phyloP scores from a whole-genome alignment of 768 basidiomycete species.

The Tubosaeta sp. region DNA sequence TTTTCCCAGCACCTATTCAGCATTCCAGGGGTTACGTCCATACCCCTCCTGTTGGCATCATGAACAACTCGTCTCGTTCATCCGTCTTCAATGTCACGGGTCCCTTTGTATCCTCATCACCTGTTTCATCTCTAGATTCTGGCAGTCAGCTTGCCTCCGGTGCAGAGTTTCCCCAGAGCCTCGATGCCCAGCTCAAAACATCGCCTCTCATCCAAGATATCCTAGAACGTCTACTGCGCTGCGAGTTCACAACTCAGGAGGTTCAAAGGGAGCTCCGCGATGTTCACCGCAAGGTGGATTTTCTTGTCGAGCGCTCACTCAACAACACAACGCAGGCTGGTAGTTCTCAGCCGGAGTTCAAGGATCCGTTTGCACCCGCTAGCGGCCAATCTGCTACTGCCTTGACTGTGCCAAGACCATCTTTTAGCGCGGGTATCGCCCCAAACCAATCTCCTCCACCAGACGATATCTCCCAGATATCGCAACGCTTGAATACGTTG shows the following conservation, averaged over 20 bases:
- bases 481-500: conserved; percentile 72
- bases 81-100: conserved; percentile 42
- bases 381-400: conserved; percentile 31
- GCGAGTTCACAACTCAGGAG: conserved; percentile 65
- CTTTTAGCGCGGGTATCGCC: conserved; percentile 61
- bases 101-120: conserved; percentile 61
- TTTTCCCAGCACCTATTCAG: conserved; percentile 38
- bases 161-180: conserved; percentile 43
- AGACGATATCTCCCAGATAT: conserved; percentile 73
- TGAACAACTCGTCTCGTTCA: conserved; percentile 32
- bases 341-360: conserved; percentile 65
- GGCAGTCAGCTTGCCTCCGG: conserved; percentile 56
- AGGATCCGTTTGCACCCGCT: conserved; percentile 67
- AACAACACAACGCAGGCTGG: conserved; percentile 16
- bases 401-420: conserved; percentile 51
- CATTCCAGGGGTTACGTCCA: conserved; percentile 37
- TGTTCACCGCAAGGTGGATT: conserved; percentile 71
- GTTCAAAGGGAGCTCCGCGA: conserved; percentile 72
- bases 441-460: conserved; percentile 64
- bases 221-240: conserved; percentile 67
- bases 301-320: conserved; percentile 67
- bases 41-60: conserved; percentile 45
- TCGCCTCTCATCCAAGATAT: conserved; percentile 76
- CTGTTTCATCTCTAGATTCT: conserved; percentile 75
- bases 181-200: conserved; percentile 71